Evolutionary conservation across 495 filamentous ascomycete genomes (phyloP), one percentile per base, ranked within the genome.

Genomic region (Aspergillus cavernicola): DNA sequence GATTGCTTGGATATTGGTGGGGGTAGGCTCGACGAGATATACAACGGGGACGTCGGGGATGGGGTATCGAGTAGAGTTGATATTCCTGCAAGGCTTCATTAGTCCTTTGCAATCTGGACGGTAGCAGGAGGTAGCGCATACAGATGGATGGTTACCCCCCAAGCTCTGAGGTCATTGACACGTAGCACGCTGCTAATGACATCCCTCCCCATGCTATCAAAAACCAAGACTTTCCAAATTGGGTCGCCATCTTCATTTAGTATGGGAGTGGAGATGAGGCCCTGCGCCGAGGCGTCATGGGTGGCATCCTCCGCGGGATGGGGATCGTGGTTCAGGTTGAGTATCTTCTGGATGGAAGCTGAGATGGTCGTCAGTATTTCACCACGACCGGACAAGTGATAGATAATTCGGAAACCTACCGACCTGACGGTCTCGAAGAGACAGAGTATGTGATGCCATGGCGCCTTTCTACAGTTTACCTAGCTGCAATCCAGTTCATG

Each of bases 141-240:
- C 86, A 97, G 85, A 71, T 99, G 93, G 74, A 97, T 96, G 12
- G 95, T 99, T 41, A 99, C 88, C 10, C 95, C 95, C 84, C 90
- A 92, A 38, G 86, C 83, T 52, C 93, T 78, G 53, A 98, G 79
- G 69, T 97, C 92, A 57, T 89, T 95, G 29, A 98, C 95, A 54
- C 92, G 78, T 29, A 98, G 74, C 6, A 98, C 92, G 62, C 90
- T 96, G 72, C 91, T 96, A 59, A 98, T 97, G 20, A 87, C 76
- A 69, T 87, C 84, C 53, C 84, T 63, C n/a, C 84, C 84, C 64
- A 87, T 69, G 45, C 81, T 78, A 61, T 87, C 84, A 58, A 87
- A 87, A 2, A 87, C 83, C 53, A 87, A 65, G 15, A 86, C 79
- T 61, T 87, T 87, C 84, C 84, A 87, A 64, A 87, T 85, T 11